Conservation (phyloP, 257 asterid species). For the Petunia secreta region DNA sequence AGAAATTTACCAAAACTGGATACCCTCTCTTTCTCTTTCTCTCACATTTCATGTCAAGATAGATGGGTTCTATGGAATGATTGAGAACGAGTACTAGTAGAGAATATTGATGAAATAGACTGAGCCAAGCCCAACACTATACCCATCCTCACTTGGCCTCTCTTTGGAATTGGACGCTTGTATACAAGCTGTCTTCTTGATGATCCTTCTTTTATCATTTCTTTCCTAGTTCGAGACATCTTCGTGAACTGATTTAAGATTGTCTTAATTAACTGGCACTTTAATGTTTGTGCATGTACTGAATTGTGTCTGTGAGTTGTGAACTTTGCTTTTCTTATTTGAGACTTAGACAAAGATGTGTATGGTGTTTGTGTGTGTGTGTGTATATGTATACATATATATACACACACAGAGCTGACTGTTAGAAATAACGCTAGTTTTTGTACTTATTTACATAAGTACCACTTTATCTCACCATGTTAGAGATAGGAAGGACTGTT, state of each 20-base stretch:
- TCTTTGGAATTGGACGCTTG: slow-evolving; percentile 22
- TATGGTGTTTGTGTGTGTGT: too few species aligned
- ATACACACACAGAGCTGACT: too few species aligned
- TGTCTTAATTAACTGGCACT: neutral
- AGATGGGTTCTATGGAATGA: neutral
- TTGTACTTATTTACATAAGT: too few species aligned
- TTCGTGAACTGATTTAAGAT: neutral
- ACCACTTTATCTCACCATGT: too few species aligned
- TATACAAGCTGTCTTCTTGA: slow-evolving; percentile 3
- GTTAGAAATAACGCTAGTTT: too few species aligned
- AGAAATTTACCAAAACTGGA: neutral
- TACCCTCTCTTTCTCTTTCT: neutral
- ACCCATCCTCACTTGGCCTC: slow-evolving; percentile 30
- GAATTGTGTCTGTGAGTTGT: neutral
- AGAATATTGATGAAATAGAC: slow-evolving; percentile 23
- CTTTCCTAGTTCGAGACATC: neutral
- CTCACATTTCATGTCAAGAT: too few species aligned
- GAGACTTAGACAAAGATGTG: too few species aligned
- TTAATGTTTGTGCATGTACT: neutral
- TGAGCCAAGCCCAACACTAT: slow-evolving; percentile 25
- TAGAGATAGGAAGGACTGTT: too few species aligned
- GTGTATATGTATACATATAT: too few species aligned
- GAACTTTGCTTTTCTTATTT: too few species aligned
- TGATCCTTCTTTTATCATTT: slow-evolving; percentile 12
- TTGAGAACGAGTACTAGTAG: neutral